A percentile compares a stretch with the other conserved stretches of the same genome.
phyloP scores from a whole-genome alignment of 768 basidiomycete genomes.

The Agrocybe praecox region DNA sequence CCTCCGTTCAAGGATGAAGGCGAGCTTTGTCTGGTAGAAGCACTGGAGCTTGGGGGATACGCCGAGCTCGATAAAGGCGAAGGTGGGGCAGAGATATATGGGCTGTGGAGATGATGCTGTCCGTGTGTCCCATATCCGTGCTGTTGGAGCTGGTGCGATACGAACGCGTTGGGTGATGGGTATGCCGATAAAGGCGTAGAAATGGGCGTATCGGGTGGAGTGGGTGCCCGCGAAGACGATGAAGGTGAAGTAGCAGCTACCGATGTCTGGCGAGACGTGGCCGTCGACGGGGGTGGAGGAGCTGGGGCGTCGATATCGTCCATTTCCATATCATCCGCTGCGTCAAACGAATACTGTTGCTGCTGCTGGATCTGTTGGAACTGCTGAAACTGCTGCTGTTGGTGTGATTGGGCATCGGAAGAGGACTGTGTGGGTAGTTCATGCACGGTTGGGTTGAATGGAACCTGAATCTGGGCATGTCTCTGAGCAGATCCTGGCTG shows the following conservation, averaged over 20 bases:
- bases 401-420: slow-evolving; percentile 11
- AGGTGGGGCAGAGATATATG: slow-evolving; percentile 42
- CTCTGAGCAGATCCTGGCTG: slow-evolving; percentile 32
- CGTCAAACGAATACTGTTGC: slow-evolving; percentile 50
- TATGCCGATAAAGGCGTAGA: slow-evolving; percentile 49
- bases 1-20: slow-evolving; percentile 21
- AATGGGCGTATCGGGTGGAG: slow-evolving; percentile 54
- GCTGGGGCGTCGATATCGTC: slow-evolving; percentile 29
- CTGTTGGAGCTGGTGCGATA: slow-evolving; percentile 22
- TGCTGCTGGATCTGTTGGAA: slow-evolving; percentile 14
- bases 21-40: slow-evolving; percentile 32
- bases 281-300: slow-evolving; percentile 25
- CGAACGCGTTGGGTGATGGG: slow-evolving; percentile 35
- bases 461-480: slow-evolving; percentile 40
- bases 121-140: slow-evolving; percentile 28
- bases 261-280: not conserved
- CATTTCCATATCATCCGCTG: slow-evolving; percentile 74
- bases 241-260: slow-evolving; percentile 27
- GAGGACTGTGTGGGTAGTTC: slow-evolving; percentile 24
- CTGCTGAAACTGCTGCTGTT: slow-evolving; percentile 23
- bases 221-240: slow-evolving; percentile 43
- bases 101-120: slow-evolving; percentile 21
- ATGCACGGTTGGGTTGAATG: slow-evolving; percentile 45
- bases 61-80: slow-evolving; percentile 49
- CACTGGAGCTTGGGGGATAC: slow-evolving; percentile 36